Conservation (phyloP, 768 basidiomycete species). For the Mycena epipterygia region DNA sequence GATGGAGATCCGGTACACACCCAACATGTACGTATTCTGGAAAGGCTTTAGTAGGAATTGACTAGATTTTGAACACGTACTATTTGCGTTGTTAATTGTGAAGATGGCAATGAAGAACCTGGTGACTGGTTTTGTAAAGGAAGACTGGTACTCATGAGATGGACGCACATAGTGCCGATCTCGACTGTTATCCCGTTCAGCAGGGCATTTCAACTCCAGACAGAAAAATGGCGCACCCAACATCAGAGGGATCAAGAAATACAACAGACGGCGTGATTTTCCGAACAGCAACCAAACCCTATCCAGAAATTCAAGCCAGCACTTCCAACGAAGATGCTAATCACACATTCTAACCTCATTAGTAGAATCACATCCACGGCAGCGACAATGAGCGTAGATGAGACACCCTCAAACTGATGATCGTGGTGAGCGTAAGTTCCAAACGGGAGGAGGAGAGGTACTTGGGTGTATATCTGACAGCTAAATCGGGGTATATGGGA, state of each 20-base stretch:
- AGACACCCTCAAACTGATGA: slow-evolving; percentile 14
- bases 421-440: neutral
- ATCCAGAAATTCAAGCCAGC: neutral
- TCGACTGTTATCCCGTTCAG: no score
- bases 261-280: slow-evolving; percentile 9
- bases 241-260: slow-evolving; percentile 19
- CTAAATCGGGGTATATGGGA: neutral
- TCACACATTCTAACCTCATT: neutral
- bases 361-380: slow-evolving; percentile 19
- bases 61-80: neutral
- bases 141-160: neutral
- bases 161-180: slow-evolving; percentile 13
- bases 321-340: no score
- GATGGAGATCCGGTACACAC: neutral
- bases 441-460: neutral
- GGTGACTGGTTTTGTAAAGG: neutral
- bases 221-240: neutral
- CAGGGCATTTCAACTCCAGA: no score
- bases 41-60: neutral
- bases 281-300: slow-evolving; percentile 27
- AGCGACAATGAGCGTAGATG: slow-evolving; percentile 19
- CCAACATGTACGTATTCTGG: slow-evolving; percentile 23
- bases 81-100: slow-evolving; percentile 2
- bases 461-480: slow-evolving; percentile 22
- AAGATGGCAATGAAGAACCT: slow-evolving; percentile 19